phyloP scores from a whole-genome alignment of 345 rosid species.

The Rhodomyrtus tomentosa region DNA sequence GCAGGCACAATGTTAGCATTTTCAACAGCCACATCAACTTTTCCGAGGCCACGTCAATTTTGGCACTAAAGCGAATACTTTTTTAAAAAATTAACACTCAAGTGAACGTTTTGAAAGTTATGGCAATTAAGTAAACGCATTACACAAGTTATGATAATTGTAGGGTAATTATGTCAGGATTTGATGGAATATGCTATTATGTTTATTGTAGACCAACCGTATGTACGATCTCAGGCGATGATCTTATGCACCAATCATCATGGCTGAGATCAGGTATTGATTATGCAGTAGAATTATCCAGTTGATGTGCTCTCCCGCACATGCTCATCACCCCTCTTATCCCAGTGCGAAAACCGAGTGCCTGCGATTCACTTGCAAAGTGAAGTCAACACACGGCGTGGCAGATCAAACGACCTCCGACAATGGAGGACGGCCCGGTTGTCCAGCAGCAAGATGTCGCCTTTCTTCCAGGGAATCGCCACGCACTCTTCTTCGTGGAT shows the following conservation, averaged over 20 bases:
- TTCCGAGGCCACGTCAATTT: too few relatives aligned
- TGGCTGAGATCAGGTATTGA: too few relatives aligned
- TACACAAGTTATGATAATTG: too few relatives aligned
- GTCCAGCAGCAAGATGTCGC: slow-evolving; percentile 65
- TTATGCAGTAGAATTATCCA: neutral
- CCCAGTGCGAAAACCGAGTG: neutral
- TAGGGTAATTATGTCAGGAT: too few relatives aligned
- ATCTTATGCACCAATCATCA: neutral
- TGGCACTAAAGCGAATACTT: too few relatives aligned
- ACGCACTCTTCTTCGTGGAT: slow-evolving; percentile 75
- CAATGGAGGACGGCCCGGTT: slow-evolving; percentile 86
- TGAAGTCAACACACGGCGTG: slow-evolving; percentile 72
- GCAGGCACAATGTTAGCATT: too few relatives aligned
- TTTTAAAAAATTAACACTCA: too few relatives aligned
- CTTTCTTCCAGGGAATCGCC: slow-evolving; percentile 81
- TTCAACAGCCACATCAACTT: too few relatives aligned
- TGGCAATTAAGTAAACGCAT: too few relatives aligned
- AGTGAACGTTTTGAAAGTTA: too few relatives aligned
- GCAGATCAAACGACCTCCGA: slow-evolving; percentile 54
- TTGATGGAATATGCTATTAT: neutral
- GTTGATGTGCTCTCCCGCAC: neutral
- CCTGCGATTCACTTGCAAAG: slow-evolving; percentile 43
- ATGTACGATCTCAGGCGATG: neutral
- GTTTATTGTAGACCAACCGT: neutral
- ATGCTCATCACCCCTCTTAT: neutral